A percentile compares a stretch with the other conserved stretches of the same genome.
phyloP scores from a whole-genome alignment of 345 rosid genomes.

The Tarenaya hassleriana region DNA sequence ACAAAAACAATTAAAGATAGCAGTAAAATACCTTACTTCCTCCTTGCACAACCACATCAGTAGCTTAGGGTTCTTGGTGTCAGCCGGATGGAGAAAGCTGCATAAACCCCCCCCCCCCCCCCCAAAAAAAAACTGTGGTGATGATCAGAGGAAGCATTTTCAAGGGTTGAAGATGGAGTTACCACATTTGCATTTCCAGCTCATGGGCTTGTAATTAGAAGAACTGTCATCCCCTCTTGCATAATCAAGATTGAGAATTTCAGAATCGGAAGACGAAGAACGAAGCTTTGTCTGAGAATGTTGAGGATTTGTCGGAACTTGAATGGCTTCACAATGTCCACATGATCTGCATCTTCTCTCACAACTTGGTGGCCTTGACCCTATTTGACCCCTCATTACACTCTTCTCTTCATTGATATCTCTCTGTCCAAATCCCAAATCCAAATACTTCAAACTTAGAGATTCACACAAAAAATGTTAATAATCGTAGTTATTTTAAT shows the following conservation, averaged over 20 bases:
- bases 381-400: constrained; percentile 37
- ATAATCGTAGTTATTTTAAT: not conserved
- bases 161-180: too few species aligned
- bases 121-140: constrained; percentile 12
- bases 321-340: constrained; percentile 66
- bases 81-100: constrained; percentile 99
- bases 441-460: not conserved
- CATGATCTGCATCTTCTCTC: constrained; percentile 70
- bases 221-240: constrained; percentile 11
- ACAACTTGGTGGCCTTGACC: constrained; percentile 81
- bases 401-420: constrained; percentile 8
- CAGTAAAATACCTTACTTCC: constrained; percentile 70
- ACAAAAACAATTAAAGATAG: not conserved
- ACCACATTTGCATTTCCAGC: constrained; percentile 81
- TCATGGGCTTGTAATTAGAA: constrained; percentile 76
- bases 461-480: not conserved
- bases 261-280: constrained; percentile 16
- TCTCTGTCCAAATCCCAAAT: constrained; percentile 1
- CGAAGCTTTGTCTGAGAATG: constrained; percentile 2
- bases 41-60: constrained; percentile 84
- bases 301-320: constrained; percentile 80
- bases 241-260: constrained; percentile 38
- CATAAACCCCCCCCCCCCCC: too few species aligned
- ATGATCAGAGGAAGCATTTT: too few species aligned
- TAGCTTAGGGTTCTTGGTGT: constrained; percentile 70